Base-by-base conservation (phyloP, 1,139 yeast species). In the Chernovozyma aurita region DNA sequence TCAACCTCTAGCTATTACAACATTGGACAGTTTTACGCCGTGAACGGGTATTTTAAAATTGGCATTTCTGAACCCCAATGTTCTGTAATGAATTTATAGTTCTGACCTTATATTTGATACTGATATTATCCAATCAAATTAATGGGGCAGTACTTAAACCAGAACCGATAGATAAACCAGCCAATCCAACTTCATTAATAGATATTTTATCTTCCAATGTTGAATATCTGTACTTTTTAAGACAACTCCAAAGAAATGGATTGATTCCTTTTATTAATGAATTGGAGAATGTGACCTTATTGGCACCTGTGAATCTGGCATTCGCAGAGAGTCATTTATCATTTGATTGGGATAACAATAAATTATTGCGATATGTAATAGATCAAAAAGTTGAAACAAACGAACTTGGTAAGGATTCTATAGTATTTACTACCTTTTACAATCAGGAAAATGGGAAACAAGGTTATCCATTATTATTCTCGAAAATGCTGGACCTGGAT, bases 241-340 rank as follows among this genome's bases (percentile, higher is more conserved):
- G 80, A 33, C 63, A 77, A 20, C 49, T 90, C 3, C 97, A 90
- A 53, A 62, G 73, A 34, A 66, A 71, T 32, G 94, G 83, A 11
- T 61, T 85, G 42, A 65, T 92, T 1, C 94, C 95, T 1, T 59
- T 63, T 24, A 57, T 92, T 34, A 90, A 87, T 54, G 63, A 65
- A 26, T 59, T 84, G 42, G 63, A 67, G 26, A 84, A 88, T 53
- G 73, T 82, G 36, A 87, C 97, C 0, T 61, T 90, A 15, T 56
- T 87, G 32, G 97, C 97, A 0, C 97, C 97, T 0, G 73, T 85
- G 15, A 87, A 90, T 59, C 79, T 84, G 48, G 97, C 96, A 1
- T 88, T 85, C 57, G 68, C 63, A 13, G 27, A 15, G 9, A 15
- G 11, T 21, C 30, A 21, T 39, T 28, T 45, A 43, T 36, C 28